These are phyloP conservation scores for Chrysoporthe austroafricana DNA, from an alignment of 2,329 filamentous ascomycete species.

Conservation along the genomic window DNA sequence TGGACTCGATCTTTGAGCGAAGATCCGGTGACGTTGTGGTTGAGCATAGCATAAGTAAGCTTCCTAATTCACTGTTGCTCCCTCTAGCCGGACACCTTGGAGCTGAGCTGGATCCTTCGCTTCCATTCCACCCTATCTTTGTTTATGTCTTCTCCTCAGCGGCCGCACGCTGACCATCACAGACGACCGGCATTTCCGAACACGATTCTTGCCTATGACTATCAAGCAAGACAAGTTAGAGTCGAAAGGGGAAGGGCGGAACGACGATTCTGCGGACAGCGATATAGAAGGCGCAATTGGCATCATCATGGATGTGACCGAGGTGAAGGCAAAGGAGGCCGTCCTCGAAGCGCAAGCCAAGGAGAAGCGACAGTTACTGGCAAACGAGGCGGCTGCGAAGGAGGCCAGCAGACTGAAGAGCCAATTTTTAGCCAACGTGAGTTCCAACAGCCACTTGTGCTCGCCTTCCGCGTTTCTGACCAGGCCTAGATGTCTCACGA, in stretches of 20 bases:
- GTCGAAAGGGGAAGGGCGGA: constrained; percentile 54
- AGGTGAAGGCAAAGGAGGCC: constrained; percentile 66
- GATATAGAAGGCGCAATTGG: constrained; percentile 74
- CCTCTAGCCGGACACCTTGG: not conserved
- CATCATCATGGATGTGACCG: constrained; percentile 80
- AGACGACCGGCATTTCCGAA: constrained; percentile 71
- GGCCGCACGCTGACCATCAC: constrained; percentile 17
- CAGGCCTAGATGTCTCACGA: constrained; percentile 68
- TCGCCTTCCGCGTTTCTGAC: constrained; percentile 5
- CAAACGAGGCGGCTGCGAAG: constrained; percentile 77
- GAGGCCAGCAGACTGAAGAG: constrained; percentile 81
- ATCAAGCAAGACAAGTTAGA: constrained; percentile 56
- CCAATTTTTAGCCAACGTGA: constrained; percentile 72
- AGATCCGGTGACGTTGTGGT: constrained; percentile 62
- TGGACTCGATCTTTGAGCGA: constrained; percentile 68
- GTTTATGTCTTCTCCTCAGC: not conserved
- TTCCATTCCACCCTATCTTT: too few relatives aligned
- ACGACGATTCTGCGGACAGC: constrained; percentile 46
- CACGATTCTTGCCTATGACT: constrained; percentile 69
- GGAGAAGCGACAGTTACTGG: constrained; percentile 71
- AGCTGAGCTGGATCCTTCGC: constrained; percentile 12
- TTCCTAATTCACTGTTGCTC: too few relatives aligned
- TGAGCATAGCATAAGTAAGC: constrained; percentile 62
- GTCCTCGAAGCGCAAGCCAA: constrained; percentile 66
- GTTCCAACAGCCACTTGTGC: constrained; percentile 18